Base-by-base conservation (phyloP, 805 yeast species). In the Ogataea siamensis region DNA sequence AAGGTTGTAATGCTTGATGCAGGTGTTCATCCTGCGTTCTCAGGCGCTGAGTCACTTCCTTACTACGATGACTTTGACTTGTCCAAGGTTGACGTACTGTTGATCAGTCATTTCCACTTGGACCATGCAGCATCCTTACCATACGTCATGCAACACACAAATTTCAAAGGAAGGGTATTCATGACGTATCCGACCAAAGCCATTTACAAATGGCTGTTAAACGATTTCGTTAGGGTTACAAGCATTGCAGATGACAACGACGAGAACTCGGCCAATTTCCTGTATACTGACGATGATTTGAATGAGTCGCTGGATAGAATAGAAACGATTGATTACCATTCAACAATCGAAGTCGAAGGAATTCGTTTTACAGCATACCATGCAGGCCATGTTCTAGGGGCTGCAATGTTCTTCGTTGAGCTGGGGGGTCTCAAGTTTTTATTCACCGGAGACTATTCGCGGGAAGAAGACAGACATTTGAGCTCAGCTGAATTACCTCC, bases 101-200 rank as follows among this genome's bases (percentile, higher is more conserved):
- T 93, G 37, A 85, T 93, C 44, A 85, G 95, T 51, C 99, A 93
- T 62, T 93, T 93, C 71, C 99, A 93, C 63, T 70, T 93, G 57
- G 99, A 93, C 59, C 99, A 93, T 62, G 98, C 98, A 1, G 99
- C 98, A 0, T 87, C 97, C 0, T 70, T 93, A 39, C 99, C 99
- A 0, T 93, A 89, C 55, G 98, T 93, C 30, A 88, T 93, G 97
- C 96, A 88, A 54, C 94, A 88, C 54, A 93, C 99, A 0, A 84
- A 75, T 48, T 93, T 93, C 68, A 82, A 79, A 55, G 99, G 99
- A 2, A 75, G 96, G 33, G 99, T 93, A 5, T 91, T 91, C 60
- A 93, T 93, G 99, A 93, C 99, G 20, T 97, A 93, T 62, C 98
- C 99, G 5, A 93, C 99, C 0, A 93, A 93, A 66, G 98, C 99